These are phyloP conservation scores for Linnemannia schmuckeri DNA, from an alignment of 192 early-diverging fungal species.

Conservation along the genomic window DNA sequence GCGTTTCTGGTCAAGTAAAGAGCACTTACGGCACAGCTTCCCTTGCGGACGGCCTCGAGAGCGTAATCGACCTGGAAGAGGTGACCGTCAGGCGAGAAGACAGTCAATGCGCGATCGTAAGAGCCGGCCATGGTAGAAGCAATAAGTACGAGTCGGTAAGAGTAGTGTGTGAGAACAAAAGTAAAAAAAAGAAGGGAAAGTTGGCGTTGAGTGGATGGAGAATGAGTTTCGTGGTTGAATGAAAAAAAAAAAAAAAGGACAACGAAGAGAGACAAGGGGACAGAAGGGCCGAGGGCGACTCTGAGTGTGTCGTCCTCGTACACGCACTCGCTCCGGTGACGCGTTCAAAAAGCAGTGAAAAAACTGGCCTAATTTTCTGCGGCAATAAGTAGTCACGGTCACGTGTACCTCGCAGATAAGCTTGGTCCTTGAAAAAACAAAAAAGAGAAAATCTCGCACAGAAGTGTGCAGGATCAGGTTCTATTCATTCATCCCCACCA, in stretches of 20 bases:
- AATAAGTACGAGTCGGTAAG: not conserved
- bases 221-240: not conserved
- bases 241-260: not conserved
- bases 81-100: conserved; percentile 99
- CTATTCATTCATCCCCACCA: not conserved
- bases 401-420: not conserved
- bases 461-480: not conserved
- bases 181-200: not conserved
- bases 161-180: not conserved
- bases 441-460: not conserved
- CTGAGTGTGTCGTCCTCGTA: not conserved
- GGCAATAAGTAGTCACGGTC: not conserved
- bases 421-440: not conserved
- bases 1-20: not conserved
- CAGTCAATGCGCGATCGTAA: conserved; percentile 85
- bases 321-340: conserved; percentile 11
- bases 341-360: conserved; percentile 5
- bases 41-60: conserved; percentile 96
- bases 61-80: conserved; percentile 99
- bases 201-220: not conserved
- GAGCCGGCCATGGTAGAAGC: conserved; percentile 55
- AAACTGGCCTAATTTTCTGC: not conserved
- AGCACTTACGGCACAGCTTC: conserved; percentile 93
- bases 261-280: not conserved
- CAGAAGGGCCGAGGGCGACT: not conserved